phyloP scores from a whole-genome alignment of 2,329 filamentous ascomycete genomes.

The Calonectria naviculata region DNA sequence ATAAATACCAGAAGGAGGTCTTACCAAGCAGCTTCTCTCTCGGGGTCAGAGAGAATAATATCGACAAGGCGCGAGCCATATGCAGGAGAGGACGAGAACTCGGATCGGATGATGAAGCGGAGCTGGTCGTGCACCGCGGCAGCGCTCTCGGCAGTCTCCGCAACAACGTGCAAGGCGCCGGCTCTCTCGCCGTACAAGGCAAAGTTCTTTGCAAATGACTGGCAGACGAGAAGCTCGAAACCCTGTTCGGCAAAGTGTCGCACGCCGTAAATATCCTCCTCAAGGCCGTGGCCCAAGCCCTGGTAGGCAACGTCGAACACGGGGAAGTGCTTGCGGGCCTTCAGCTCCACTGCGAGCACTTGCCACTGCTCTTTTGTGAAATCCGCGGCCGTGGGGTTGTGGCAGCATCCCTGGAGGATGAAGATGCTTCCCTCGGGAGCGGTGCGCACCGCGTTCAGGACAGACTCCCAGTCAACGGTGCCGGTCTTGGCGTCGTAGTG shows the following conservation, averaged over 20 bases:
- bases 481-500: slow-evolving; percentile 42
- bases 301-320: slow-evolving; percentile 52
- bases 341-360: slow-evolving; percentile 32
- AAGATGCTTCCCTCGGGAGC: slow-evolving; percentile 47
- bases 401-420: slow-evolving; percentile 49
- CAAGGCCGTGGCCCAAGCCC: slow-evolving; percentile 46
- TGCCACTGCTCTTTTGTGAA: slow-evolving; percentile 45
- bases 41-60: slow-evolving; percentile 22
- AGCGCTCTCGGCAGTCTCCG: slow-evolving; percentile 2
- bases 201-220: slow-evolving; percentile 54
- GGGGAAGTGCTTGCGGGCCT: slow-evolving; percentile 37
- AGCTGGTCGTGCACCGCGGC: slow-evolving; percentile 22
- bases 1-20: background rate
- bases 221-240: slow-evolving; percentile 46
- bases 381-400: slow-evolving; percentile 51
- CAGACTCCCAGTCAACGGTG: slow-evolving; percentile 40
- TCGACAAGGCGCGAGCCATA: slow-evolving; percentile 27
- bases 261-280: slow-evolving; percentile 46
- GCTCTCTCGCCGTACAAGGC: slow-evolving; percentile 49
- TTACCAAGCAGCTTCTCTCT: slow-evolving; percentile 15
- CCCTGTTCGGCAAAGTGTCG: slow-evolving; percentile 38
- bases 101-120: slow-evolving; percentile 25
- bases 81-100: slow-evolving; percentile 30
- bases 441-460: slow-evolving; percentile 34
- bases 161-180: slow-evolving; percentile 38